Evolutionary conservation across 768 basidiomycete species (phyloP).

Genomic region (Dentipellis sp.): DNA sequence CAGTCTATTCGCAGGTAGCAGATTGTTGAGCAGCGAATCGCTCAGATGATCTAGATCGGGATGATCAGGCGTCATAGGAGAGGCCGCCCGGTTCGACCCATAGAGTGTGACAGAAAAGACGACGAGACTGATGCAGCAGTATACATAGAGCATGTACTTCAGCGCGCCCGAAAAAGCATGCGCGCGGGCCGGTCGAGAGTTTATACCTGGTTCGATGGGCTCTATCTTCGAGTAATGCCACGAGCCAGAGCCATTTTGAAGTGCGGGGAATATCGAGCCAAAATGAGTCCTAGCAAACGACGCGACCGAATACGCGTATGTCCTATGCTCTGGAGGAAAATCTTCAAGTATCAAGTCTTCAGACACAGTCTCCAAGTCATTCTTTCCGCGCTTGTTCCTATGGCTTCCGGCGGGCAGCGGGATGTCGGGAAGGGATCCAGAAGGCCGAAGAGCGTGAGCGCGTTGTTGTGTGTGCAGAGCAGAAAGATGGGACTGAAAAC

Average conservation of each 20-base stretch:
- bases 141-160: slow-evolving; percentile 10
- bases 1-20: slow-evolving; percentile 2
- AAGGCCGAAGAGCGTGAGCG: background rate
- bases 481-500: background rate
- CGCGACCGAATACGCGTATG: background rate
- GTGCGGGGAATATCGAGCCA: background rate
- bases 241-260: background rate
- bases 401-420: background rate
- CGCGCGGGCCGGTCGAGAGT: background rate
- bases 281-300: background rate
- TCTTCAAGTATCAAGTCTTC: background rate
- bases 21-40: slow-evolving; percentile 3
- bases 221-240: background rate
- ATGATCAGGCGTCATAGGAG: too few species aligned
- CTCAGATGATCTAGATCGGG: background rate
- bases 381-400: too few species aligned
- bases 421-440: background rate
- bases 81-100: background rate
- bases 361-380: background rate
- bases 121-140: slow-evolving; percentile 6
- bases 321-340: background rate
- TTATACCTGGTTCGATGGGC: too few species aligned
- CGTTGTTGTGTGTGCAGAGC: background rate
- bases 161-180: slow-evolving; percentile 2
- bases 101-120: slow-evolving; percentile 13